Evolutionary conservation across 2,329 filamentous ascomycete genomes (phyloP), one percentile per base, ranked within the genome.

Genomic region (Esteya vermicola): DNA sequence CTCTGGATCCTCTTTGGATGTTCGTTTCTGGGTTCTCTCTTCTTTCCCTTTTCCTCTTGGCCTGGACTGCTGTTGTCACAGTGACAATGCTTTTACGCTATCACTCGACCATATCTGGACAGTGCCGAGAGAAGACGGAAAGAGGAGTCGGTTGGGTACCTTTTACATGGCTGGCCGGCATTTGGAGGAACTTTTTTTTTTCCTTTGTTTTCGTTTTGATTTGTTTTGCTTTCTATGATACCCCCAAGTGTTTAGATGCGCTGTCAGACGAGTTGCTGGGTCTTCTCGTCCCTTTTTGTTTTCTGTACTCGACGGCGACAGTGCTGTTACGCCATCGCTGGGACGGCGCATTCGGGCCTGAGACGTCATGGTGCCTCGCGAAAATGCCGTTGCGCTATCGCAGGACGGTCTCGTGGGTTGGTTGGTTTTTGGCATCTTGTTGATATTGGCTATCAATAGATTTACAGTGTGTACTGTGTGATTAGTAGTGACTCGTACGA

Each of bases 241-340:
- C 67, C 46, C 63, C 68, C 63, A 50, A 57, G 62, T 65, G 61
- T 68, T 66, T 64, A 54, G 53, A 67, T 68, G 65, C 62, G 64
- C 64, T 65, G 62, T 67, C 62, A 48, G 13, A 33, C 28, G 44
- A 48, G 46, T 40, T 38, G 44, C 42, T 44, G 44, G 39, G 31
- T 43, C 32, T n/a, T 19, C 8, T 26, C 38, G n/a, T n/a, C n/a
- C n/a, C n/a, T n/a, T n/a, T n/a, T 33, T 32, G 22, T 32, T 18
- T 37, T 31, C 10, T 35, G 31, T 31, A 52, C 61, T 69, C 65
- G 65, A 64, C 65, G 61, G 57, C 65, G 65, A 71, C 57, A 70
- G 70, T 70, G 67, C 67, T 61, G 38, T 43, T 61, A 59, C 67
- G 67, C 67, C 70, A 70, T 70, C 63, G 65, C 56, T 47, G 45